Evolutionary conservation across 2,329 filamentous ascomycete genomes (phyloP), one percentile per base, ranked within the genome.

Genomic region (Sphaerostilbella broomeana): DNA sequence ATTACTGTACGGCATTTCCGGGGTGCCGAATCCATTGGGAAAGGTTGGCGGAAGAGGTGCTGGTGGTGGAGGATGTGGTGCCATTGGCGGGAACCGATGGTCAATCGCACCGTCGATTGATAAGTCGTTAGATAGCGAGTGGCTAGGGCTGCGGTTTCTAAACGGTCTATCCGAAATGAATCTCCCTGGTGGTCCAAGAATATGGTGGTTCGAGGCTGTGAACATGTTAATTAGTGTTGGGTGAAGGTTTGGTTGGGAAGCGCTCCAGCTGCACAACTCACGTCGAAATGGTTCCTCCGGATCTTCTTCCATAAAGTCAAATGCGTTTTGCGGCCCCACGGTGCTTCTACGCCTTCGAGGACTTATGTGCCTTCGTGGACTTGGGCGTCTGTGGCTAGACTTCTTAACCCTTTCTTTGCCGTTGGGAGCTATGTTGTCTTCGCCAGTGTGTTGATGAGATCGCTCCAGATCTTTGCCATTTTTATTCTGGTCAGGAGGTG

Each of bases 241-340:
- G n/a, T n/a, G n/a, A n/a, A n/a, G n/a, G n/a, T n/a, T n/a, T n/a
- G n/a, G n/a, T n/a, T n/a, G n/a, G n/a, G n/a, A n/a, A n/a, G n/a
- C n/a, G n/a, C n/a, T n/a, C n/a, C n/a, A n/a, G n/a, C n/a, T n/a
- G n/a, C n/a, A n/a, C n/a, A n/a, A n/a, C n/a, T n/a, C 25, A 43
- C 41, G 24, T 38, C 35, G 33, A 5, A 21, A 6, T 15, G 25
- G 31, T 8, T 43, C 36, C 24, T 43, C 35, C n/a, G 26, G 25
- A 13, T 18, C 16, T 15, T 38, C 29, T 5, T 16, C 17, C 8
- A 18, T 18, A 17, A 31, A 30, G 8, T 43, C 47, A 36, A 52
- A 33, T 4, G 46, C 47, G 31, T 46, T 49, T 3, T 44, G 46
- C 16, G 44, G 47, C 15, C 43, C 44, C 3, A 36, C 47, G 4